These are phyloP conservation scores for Coemansia brasiliensis DNA, from an alignment of 192 early-diverging fungal species.

Conservation along the genomic window DNA sequence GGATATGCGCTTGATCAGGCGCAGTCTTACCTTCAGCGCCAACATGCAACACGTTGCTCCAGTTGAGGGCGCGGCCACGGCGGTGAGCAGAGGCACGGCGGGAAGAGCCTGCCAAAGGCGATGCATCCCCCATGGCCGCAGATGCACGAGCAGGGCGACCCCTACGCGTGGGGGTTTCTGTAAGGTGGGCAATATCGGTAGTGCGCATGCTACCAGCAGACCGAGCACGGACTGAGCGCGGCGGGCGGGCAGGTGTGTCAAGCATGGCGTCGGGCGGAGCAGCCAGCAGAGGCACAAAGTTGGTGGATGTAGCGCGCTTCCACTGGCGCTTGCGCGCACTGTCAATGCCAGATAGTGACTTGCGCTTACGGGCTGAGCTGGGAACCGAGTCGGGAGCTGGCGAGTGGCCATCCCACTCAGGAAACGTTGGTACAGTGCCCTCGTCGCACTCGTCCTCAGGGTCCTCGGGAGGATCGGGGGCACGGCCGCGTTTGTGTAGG, in stretches of 20 bases:
- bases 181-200: slow-evolving; percentile 2
- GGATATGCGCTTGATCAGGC: slow-evolving; percentile 20
- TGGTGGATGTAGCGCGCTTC: slow-evolving; percentile 54
- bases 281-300: slow-evolving; percentile 48
- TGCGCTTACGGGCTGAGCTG: slow-evolving; percentile 54
- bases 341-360: slow-evolving; percentile 50
- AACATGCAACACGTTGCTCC: slow-evolving; percentile 39
- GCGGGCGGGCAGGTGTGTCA: slow-evolving; percentile 15
- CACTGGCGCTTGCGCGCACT: slow-evolving; percentile 57
- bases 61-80: slow-evolving; percentile 52
- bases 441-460: slow-evolving; percentile 42
- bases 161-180: slow-evolving; percentile 20
- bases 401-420: slow-evolving; percentile 51
- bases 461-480: slow-evolving; percentile 39
- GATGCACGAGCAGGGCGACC: slow-evolving; percentile 1
- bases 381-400: slow-evolving; percentile 6
- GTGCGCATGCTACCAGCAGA: slow-evolving; percentile 12
- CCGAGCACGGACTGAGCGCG: slow-evolving; percentile 17
- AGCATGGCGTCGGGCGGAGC: slow-evolving; percentile 15
- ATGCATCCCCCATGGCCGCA: not conserved
- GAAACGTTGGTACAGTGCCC: slow-evolving; percentile 52
- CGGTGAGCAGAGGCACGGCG: slow-evolving; percentile 21
- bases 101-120: not conserved
- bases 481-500: slow-evolving; percentile 56
- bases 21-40: slow-evolving; percentile 29